Percentiles rank a stretch among this genome's conserved stretches.
Conservation (phyloP, 1,284 basidiomycete species). For the Sutorius eximius region DNA sequence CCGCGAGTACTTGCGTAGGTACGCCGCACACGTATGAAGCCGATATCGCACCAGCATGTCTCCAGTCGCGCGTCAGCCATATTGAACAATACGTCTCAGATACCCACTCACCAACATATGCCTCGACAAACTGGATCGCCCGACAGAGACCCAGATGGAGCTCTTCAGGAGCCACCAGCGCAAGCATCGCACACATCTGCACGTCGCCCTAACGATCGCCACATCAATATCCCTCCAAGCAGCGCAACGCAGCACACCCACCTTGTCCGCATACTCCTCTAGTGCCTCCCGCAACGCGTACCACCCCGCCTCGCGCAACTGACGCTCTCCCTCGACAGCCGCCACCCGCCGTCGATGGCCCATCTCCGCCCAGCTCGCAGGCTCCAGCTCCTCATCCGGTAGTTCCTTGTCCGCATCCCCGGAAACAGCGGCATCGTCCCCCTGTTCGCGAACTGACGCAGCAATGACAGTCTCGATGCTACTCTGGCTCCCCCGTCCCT, state of each 20-base stretch:
- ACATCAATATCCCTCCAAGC: neutral
- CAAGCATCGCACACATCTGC: slow-evolving; percentile 72
- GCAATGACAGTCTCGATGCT: slow-evolving; percentile 71
- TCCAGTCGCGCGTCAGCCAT: slow-evolving; percentile 26
- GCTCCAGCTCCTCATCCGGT: neutral
- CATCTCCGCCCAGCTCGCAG: slow-evolving; percentile 31
- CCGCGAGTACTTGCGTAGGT: slow-evolving; percentile 62
- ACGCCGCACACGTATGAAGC: slow-evolving; percentile 64
- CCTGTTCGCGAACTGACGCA: slow-evolving; percentile 36
- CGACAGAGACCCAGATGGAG: slow-evolving; percentile 47
- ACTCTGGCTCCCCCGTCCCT: slow-evolving; percentile 54
- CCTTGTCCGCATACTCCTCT: slow-evolving; percentile 63
- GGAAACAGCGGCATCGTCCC: slow-evolving; percentile 12
- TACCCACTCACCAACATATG: slow-evolving; percentile 59
- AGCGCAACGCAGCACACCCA: slow-evolving; percentile 28
- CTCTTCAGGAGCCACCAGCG: slow-evolving; percentile 57
- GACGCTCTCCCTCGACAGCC: slow-evolving; percentile 52
- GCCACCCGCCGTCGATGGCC: slow-evolving; percentile 40
- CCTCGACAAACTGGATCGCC: slow-evolving; percentile 57
- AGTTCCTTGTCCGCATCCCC: slow-evolving; percentile 10
- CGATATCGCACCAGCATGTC: slow-evolving; percentile 61
- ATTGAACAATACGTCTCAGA: neutral
- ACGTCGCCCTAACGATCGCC: slow-evolving; percentile 59
- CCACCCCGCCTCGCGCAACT: slow-evolving; percentile 56
- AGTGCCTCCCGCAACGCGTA: slow-evolving; percentile 53